These are phyloP conservation scores for Hondaea fermentalgiana DNA, from an alignment of 108 stramenopile species.

Conservation along the genomic window DNA sequence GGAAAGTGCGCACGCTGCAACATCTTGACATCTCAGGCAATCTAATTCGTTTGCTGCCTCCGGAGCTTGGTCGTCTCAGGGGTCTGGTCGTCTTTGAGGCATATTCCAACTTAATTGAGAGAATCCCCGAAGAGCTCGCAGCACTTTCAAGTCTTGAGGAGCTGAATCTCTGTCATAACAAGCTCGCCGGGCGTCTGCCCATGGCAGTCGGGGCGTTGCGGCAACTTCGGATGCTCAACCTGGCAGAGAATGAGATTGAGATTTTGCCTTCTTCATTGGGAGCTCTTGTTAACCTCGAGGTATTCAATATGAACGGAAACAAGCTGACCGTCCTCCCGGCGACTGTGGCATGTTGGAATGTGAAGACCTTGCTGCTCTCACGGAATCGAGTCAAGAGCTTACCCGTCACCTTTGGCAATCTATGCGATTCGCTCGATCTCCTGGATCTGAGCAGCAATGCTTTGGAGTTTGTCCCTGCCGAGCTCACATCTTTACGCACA, in stretches of 20 bases:
- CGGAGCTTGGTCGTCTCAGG: not conserved
- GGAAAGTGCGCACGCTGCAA: not conserved
- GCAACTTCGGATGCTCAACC: not conserved
- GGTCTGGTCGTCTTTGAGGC: not conserved
- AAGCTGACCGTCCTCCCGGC: not conserved
- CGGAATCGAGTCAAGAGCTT: not conserved
- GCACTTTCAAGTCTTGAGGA: not conserved
- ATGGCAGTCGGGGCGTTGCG: not conserved
- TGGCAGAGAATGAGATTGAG: not conserved
- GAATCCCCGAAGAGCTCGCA: not conserved
- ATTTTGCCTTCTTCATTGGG: not conserved
- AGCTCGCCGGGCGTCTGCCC: not conserved
- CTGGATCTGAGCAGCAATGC: not conserved
- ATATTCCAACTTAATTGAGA: not conserved
- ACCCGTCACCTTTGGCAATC: slow-evolving; percentile 6
- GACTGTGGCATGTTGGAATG: not conserved
- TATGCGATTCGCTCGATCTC: not conserved
- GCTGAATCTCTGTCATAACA: slow-evolving; percentile 6
- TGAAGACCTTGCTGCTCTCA: not conserved
- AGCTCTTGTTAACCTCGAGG: not conserved
- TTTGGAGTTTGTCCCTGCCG: not conserved
- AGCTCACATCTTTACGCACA: not conserved
- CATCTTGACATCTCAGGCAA: not conserved
- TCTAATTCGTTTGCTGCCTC: not conserved
- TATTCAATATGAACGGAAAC: not conserved